A percentile compares a stretch with the other conserved stretches of the same genome.
Evolutionary conservation across 345 rosid species (phyloP).

Genomic region (Moricandia moricandioides): DNA sequence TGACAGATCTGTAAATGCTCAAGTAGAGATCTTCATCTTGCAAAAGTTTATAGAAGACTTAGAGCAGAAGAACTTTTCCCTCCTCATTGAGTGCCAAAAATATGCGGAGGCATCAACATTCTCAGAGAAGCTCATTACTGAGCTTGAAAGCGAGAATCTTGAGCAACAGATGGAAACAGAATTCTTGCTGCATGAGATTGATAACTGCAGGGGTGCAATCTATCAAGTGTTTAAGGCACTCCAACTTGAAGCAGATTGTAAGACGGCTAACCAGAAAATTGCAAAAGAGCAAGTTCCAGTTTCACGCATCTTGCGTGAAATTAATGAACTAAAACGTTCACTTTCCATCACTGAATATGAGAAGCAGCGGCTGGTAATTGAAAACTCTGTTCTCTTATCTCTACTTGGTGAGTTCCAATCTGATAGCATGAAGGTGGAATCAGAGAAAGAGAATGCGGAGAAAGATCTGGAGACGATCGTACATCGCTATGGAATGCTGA

Average conservation of each 20-base stretch:
- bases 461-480: slow-evolving; percentile 44
- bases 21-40: slow-evolving; percentile 77
- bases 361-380: slow-evolving; percentile 60
- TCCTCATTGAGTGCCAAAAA: slow-evolving; percentile 68
- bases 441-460: slow-evolving; percentile 46
- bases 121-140: slow-evolving; percentile 64
- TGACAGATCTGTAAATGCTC: slow-evolving; percentile 74
- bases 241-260: slow-evolving; percentile 48
- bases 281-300: slow-evolving; percentile 49
- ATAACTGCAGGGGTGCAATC: slow-evolving; percentile 59
- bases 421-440: slow-evolving; percentile 57
- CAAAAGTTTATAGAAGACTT: slow-evolving; percentile 72
- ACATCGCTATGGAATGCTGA: slow-evolving; percentile 40
- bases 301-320: slow-evolving; percentile 51
- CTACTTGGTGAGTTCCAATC: slow-evolving; percentile 49
- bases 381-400: slow-evolving; percentile 70
- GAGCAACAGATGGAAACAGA: slow-evolving; percentile 74
- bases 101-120: slow-evolving; percentile 66
- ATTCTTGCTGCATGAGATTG: slow-evolving; percentile 62
- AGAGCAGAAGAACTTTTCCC: slow-evolving; percentile 68
- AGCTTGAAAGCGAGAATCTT: slow-evolving; percentile 76
- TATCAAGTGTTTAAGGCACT: slow-evolving; percentile 63
- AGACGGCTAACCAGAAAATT: slow-evolving; percentile 30
- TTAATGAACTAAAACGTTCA: slow-evolving; percentile 56
- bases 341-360: slow-evolving; percentile 51